A percentile compares a stretch with the other conserved stretches of the same genome.
Conservation (phyloP, 495 filamentous ascomycete species). For the Sabuloglossum arenarium region DNA sequence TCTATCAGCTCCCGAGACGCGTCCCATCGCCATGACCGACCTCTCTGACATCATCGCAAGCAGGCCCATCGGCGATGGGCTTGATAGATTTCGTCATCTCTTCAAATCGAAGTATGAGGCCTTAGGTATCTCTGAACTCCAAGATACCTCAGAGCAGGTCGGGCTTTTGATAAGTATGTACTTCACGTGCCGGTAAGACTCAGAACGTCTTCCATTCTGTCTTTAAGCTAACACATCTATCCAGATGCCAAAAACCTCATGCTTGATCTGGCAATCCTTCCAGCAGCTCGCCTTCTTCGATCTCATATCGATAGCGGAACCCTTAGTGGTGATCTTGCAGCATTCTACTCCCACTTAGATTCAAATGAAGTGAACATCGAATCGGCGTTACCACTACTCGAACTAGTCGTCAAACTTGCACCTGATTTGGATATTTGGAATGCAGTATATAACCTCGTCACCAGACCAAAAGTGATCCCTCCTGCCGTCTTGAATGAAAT, state of each 20-base stretch:
- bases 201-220: not conserved
- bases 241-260: conserved; percentile 9
- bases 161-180: not conserved
- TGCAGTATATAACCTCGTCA: conserved; percentile 10
- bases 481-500: conserved; percentile 6
- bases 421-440: conserved; percentile 10
- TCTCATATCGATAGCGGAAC: conserved; percentile 8
- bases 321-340: conserved; percentile 8
- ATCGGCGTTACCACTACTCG: conserved; percentile 10
- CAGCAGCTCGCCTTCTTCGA: conserved; percentile 10
- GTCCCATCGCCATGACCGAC: no score
- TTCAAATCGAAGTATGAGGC: not conserved
- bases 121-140: not conserved
- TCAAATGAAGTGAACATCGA: conserved; percentile 6
- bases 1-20: no score
- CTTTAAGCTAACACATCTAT: conserved; percentile 5
- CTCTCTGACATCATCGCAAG: not conserved
- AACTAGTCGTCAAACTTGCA: conserved; percentile 10
- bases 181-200: not conserved
- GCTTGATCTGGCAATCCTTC: conserved; percentile 10
- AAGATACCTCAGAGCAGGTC: not conserved
- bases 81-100: not conserved
- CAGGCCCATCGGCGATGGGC: not conserved
- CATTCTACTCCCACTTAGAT: conserved; percentile 8
- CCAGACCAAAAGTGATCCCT: conserved; percentile 7